Base-by-base conservation (phyloP, 495 filamentous ascomycete species). In the Tetracladium marchalianum region DNA sequence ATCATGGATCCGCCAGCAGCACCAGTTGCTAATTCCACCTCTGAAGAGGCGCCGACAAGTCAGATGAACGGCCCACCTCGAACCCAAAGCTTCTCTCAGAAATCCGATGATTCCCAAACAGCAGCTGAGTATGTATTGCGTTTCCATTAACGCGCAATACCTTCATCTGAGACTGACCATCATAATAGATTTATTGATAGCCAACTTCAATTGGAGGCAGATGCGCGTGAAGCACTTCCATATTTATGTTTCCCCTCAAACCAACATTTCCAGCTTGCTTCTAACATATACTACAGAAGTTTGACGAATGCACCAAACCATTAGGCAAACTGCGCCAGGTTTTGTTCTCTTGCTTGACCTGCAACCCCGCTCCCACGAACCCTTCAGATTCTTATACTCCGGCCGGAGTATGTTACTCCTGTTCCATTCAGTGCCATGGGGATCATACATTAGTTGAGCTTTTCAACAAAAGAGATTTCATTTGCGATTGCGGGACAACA, bases 401-500 rank as follows among this genome's bases (percentile, higher is more conserved):
- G 4, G 92, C 90, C 7, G 92, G 80, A 16, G 80, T 98, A 47
- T 98, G 92, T 68, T 98, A 98, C 57, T 84, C 87, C 17, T 99
- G 92, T 70, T 95, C 87, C 13, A 92, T 99, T 32, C 80, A 87
- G 53, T 99, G 92, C 62, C 92, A 99, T 54, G 89, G 92, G 43
- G 89, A 96, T 59, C 93, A 97, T 57, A 84, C 77, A 4, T 73
- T 99, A 17, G 93, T 96, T 22, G 93, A 99, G 66, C 84, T 99
- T 13, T 99, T 99, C 72, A 79, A 75, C 61, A 95, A 95, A 68
- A 80, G 93, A 50, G 81, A 94, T 62, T 95, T 97, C 59, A 86
- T 86, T 22, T 99, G 93, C 66, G 93, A 99, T 61, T 99, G 93
- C 58, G 93, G 93, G 11, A 96, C 90, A 0, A 85, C 83, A 27